Evolutionary conservation across 495 filamentous ascomycete species (phyloP).

Genomic region (Aspergillus avenaceus): DNA sequence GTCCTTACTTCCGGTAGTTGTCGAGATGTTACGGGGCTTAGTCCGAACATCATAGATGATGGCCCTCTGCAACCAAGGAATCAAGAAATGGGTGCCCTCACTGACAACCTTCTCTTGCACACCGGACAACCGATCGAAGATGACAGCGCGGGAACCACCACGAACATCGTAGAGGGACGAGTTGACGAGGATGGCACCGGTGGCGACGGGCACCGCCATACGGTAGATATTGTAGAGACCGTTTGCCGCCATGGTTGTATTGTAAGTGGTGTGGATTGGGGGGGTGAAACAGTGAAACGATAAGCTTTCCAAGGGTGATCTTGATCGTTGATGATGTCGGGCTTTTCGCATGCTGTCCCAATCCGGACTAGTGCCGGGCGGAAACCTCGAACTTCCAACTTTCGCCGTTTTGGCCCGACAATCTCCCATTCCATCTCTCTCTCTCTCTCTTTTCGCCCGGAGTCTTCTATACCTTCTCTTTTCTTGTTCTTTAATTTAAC

Average conservation of each 20-base stretch:
- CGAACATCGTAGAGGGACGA: slow-evolving; percentile 94
- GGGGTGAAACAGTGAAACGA: slow-evolving; percentile 15
- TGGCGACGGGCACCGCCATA: slow-evolving; percentile 64
- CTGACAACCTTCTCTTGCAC: slow-evolving; percentile 90
- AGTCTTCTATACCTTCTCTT: slow-evolving; percentile 6
- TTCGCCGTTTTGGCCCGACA: slow-evolving; percentile 28
- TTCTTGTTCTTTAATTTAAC: slow-evolving; percentile 20
- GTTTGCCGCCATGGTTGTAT: slow-evolving; percentile 53
- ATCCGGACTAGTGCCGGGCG: slow-evolving; percentile 39
- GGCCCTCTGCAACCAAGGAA: slow-evolving; percentile 92
- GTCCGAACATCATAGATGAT: slow-evolving; percentile 98
- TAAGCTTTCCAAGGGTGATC: slow-evolving; percentile 12
- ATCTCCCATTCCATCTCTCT: too few relatives aligned
- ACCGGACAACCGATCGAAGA: slow-evolving; percentile 92
- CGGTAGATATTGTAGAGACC: slow-evolving; percentile 61
- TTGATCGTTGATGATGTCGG: slow-evolving; percentile 21
- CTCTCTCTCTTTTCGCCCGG: slow-evolving; percentile 20
- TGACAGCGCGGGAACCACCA: slow-evolving; percentile 89
- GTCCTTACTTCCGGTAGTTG: slow-evolving; percentile 98
- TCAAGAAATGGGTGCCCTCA: slow-evolving; percentile 94
- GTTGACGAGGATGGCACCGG: slow-evolving; percentile 59
- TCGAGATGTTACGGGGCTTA: slow-evolving; percentile 92
- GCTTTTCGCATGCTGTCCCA: slow-evolving; percentile 40
- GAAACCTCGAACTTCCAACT: slow-evolving; percentile 20
- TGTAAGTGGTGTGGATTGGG: slow-evolving; percentile 11